A percentile compares a stretch with the other conserved stretches of the same genome.
phyloP scores from a whole-genome alignment of 257 asterid species.

The Salvia hispanica region DNA sequence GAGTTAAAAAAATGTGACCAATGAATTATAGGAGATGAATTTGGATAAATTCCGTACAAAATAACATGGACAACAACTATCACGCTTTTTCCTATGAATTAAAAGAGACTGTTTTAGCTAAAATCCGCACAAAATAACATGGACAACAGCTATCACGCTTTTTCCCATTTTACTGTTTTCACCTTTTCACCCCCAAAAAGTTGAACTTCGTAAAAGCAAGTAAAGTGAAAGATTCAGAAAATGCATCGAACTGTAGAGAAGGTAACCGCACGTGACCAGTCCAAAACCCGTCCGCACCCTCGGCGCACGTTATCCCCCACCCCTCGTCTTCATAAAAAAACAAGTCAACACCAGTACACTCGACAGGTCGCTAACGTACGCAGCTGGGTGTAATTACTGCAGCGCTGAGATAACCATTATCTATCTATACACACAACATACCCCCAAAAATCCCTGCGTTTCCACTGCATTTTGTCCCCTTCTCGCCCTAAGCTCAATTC shows the following conservation, averaged over 20 bases:
- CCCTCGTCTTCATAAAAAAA: not conserved
- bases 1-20: too few species aligned
- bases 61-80: too few species aligned
- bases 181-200: not conserved
- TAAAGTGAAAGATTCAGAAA: too few species aligned
- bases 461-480: conserved; percentile 20
- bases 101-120: too few species aligned
- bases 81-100: too few species aligned
- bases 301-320: conserved; percentile 45
- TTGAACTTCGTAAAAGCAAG: not conserved
- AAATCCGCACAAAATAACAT: too few species aligned
- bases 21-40: too few species aligned
- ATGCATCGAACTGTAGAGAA: conserved; percentile 32
- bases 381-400: conserved; percentile 41
- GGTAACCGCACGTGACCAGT: conserved; percentile 34
- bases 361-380: conserved; percentile 41
- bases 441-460: not conserved
- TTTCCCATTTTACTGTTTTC: not conserved
- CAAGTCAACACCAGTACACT: conserved; percentile 26
- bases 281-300: conserved; percentile 4
- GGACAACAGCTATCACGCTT: not conserved
- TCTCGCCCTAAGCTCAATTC: conserved; percentile 31
- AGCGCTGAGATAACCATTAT: conserved; percentile 30
- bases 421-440: conserved; percentile 9
- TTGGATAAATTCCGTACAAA: too few species aligned